phyloP scores from a whole-genome alignment of 75 land plant genomes.

The Azolla pinnata region DNA sequence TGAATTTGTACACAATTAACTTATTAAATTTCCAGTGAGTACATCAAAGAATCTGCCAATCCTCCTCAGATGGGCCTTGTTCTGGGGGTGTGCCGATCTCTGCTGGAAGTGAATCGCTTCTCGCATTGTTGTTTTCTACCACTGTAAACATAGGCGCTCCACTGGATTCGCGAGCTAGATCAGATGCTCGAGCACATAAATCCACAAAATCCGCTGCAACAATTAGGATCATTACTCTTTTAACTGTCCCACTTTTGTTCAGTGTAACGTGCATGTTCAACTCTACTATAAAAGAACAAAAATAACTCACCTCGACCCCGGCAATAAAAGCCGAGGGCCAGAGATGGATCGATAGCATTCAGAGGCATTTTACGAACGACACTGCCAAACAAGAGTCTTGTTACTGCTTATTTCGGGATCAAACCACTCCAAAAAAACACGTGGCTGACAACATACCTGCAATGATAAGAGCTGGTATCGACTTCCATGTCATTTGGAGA shows the following conservation, averaged over 20 bases:
- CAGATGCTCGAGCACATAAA: conserved; percentile 66
- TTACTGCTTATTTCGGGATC: background rate
- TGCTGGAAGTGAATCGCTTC: background rate
- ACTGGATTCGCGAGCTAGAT: conserved; percentile 58
- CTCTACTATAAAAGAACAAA: background rate
- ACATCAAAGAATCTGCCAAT: conserved; percentile 57
- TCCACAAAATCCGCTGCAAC: conserved; percentile 82
- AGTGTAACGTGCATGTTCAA: background rate
- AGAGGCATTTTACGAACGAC: conserved; percentile 58
- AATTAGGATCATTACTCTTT: background rate
- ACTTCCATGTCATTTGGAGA: conserved; percentile 41
- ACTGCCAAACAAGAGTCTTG: conserved; percentile 28
- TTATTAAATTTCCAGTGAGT: too few relatives aligned
- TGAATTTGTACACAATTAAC: too few relatives aligned
- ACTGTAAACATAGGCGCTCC: conserved; percentile 96
- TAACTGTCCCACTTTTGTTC: background rate
- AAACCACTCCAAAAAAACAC: background rate
- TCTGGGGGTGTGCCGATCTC: conserved; percentile 2
- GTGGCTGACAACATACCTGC: conserved; percentile 43
- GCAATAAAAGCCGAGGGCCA: conserved; percentile 96
- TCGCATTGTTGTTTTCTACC: conserved; percentile 28
- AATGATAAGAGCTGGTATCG: conserved; percentile 87
- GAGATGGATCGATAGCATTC: conserved; percentile 74
- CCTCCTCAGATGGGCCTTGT: conserved; percentile 27
- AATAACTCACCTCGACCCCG: conserved; percentile 53